phyloP scores from a whole-genome alignment of 257 asterid genomes.

The Solanum pimpinellifolium region DNA sequence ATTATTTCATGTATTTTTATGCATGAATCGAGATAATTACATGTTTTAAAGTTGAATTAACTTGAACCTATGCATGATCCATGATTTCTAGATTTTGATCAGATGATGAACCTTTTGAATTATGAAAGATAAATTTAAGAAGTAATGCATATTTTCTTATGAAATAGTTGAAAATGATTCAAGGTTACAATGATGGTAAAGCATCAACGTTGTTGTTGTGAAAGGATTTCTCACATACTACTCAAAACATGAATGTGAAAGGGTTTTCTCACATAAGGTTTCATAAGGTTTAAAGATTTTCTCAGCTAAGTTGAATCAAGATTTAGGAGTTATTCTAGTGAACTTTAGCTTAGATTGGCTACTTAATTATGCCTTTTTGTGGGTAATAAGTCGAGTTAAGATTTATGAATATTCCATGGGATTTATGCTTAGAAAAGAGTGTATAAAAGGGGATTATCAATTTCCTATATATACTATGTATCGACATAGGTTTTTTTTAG shows the following conservation, averaged over 20 bases:
- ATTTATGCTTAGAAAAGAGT: background rate
- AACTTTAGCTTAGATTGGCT: background rate
- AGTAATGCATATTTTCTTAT: too few relatives aligned
- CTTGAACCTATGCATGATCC: background rate
- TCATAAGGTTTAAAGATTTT: background rate
- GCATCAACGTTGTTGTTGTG: background rate
- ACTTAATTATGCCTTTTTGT: background rate
- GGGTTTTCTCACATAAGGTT: too few relatives aligned
- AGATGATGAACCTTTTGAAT: background rate
- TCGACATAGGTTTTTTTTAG: background rate
- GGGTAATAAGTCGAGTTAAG: background rate
- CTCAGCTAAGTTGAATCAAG: background rate
- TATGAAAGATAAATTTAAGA: too few relatives aligned
- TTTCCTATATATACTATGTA: background rate
- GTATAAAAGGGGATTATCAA: background rate
- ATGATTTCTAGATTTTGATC: background rate
- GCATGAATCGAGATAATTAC: background rate
- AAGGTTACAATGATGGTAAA: background rate
- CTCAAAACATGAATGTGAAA: too few relatives aligned
- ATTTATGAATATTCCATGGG: background rate
- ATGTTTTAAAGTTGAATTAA: too few relatives aligned
- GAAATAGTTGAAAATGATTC: too few relatives aligned
- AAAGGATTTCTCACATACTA: background rate
- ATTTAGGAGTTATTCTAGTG: background rate
- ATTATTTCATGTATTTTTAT: too few relatives aligned